phyloP scores from a whole-genome alignment of 352 stramenopile species.

The Lagenidium sp. region DNA sequence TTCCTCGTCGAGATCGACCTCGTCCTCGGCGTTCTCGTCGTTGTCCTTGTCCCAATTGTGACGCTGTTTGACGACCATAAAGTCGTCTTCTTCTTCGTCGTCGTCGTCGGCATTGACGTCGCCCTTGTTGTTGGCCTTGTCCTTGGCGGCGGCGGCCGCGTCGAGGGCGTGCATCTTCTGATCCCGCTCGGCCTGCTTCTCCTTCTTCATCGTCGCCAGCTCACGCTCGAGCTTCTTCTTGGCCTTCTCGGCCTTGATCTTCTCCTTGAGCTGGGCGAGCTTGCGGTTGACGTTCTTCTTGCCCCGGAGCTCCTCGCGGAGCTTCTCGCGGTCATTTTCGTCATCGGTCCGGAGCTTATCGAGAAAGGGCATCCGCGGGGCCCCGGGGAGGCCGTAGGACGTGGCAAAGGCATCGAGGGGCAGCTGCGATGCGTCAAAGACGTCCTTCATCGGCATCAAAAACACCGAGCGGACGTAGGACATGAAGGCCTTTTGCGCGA shows the following conservation, averaged over 20 bases:
- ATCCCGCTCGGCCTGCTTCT: conserved; percentile 19
- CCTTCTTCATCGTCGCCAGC: conserved; percentile 27
- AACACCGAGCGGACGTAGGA: conserved; percentile 96
- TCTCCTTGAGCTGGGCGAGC: conserved; percentile 95
- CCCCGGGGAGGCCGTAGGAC: conserved; percentile 91
- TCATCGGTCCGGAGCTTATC: conserved; percentile 50
- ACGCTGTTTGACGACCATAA: conserved; percentile 90
- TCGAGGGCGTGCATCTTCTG: too few species aligned
- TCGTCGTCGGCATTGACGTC: conserved; percentile 70
- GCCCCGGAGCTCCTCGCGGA: conserved; percentile 77
- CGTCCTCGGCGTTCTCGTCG: conserved; percentile 30
- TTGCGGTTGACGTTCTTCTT: conserved; percentile 98
- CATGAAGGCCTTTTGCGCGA: conserved; percentile 98
- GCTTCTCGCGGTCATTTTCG: conserved; percentile 44
- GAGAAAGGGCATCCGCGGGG: conserved; percentile 91
- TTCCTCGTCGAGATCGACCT: conserved; percentile 27
- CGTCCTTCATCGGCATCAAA: conserved; percentile 92
- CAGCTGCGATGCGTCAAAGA: conserved; percentile 91
- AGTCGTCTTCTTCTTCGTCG: conserved; percentile 79
- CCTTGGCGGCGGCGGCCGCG: conserved; percentile 19
- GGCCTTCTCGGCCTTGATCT: conserved; percentile 96
- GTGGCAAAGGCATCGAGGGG: conserved; percentile 89
- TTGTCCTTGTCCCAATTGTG: conserved; percentile 75
- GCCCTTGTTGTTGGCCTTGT: conserved; percentile 20
- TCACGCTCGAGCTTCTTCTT: conserved; percentile 87